phyloP scores from a whole-genome alignment of 805 yeast species.

The Yamadazyma akitaensis region DNA sequence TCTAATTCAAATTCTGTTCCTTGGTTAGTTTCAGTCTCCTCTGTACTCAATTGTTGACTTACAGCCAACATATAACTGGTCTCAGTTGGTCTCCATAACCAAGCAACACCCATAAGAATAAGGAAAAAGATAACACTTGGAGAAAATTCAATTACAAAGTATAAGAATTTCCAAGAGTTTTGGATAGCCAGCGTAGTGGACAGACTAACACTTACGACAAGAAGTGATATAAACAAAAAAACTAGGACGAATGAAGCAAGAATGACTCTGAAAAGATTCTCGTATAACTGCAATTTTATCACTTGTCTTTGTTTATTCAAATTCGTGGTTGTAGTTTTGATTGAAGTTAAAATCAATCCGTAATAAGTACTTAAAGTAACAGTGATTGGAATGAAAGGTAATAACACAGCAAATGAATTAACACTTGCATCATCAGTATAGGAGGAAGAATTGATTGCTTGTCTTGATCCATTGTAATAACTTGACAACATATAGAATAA shows the following conservation, averaged over 20 bases:
- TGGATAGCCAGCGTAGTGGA: constrained; percentile 75
- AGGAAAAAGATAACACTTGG: constrained; percentile 83
- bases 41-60: constrained; percentile 87
- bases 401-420: constrained; percentile 44
- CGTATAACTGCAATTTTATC: constrained; percentile 86
- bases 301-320: constrained; percentile 84
- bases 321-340: constrained; percentile 69
- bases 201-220: constrained; percentile 70
- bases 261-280: constrained; percentile 68
- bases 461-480: constrained; percentile 27
- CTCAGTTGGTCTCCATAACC: constrained; percentile 97
- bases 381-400: constrained; percentile 69
- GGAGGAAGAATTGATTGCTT: constrained; percentile 20
- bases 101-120: constrained; percentile 78
- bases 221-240: constrained; percentile 65
- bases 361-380: constrained; percentile 71
- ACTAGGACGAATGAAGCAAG: constrained; percentile 68
- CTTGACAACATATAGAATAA: constrained; percentile 33
- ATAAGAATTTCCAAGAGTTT: constrained; percentile 87
- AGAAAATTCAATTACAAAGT: constrained; percentile 91
- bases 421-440: constrained; percentile 49
- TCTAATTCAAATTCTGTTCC: constrained; percentile 62
- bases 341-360: constrained; percentile 65
- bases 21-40: constrained; percentile 47
- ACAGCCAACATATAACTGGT: constrained; percentile 93